phyloP scores from a whole-genome alignment of 1,139 yeast species.

The Meyerozyma carpophila region DNA sequence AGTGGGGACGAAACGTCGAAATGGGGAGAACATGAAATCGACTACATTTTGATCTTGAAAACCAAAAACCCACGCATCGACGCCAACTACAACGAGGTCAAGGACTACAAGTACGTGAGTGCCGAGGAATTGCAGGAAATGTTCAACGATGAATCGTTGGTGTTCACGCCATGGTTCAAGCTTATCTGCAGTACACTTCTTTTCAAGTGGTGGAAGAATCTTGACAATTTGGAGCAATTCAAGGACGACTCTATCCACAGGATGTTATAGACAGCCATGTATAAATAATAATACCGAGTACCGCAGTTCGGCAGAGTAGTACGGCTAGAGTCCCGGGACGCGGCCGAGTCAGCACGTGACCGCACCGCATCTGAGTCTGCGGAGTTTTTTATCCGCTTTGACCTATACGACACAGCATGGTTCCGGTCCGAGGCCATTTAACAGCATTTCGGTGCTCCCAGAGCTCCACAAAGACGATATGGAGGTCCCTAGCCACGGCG shows the following conservation, averaged over 20 bases:
- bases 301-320: too few relatives aligned
- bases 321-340: too few relatives aligned
- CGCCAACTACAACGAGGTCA: constrained; percentile 77
- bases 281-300: too few relatives aligned
- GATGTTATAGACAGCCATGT: constrained; percentile 22
- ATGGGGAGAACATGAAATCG: constrained; percentile 99
- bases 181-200: constrained; percentile 86
- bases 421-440: background rate
- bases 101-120: constrained; percentile 71
- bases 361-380: background rate
- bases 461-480: background rate
- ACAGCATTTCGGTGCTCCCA: background rate
- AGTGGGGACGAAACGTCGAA: constrained; percentile 57
- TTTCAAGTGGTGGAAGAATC: constrained; percentile 89
- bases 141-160: constrained; percentile 60
- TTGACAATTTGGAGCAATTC: constrained; percentile 50
- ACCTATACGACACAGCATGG: background rate
- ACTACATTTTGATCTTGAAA: constrained; percentile 79
- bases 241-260: constrained; percentile 45
- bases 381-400: background rate
- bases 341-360: background rate
- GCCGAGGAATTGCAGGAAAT: constrained; percentile 61
- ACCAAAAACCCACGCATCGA: constrained; percentile 48
- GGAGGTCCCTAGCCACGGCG: background rate
- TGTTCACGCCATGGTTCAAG: constrained; percentile 97